Evolutionary conservation across 345 rosid species (phyloP).

Genomic region (Gossypioides kirkii): DNA sequence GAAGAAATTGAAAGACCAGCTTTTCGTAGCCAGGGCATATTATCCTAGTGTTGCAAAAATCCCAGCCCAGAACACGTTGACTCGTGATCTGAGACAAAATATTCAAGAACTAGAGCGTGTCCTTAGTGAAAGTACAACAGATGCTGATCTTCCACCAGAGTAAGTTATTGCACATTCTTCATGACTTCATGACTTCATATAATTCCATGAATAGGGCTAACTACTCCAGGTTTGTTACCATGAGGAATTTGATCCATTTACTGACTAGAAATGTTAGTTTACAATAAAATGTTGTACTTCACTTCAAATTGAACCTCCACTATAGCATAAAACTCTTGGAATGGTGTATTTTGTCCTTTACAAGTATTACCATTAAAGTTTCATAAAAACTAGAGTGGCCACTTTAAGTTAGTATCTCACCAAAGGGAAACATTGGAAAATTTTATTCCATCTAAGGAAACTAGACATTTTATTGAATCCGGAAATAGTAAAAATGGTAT

Average conservation of each 20-base stretch:
- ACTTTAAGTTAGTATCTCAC: neutral
- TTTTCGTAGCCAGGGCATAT: conserved; percentile 93
- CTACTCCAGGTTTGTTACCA: neutral
- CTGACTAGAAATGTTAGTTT: conserved; percentile 1
- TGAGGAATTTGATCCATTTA: neutral
- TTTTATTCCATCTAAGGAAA: neutral
- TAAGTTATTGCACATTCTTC: conserved; percentile 39
- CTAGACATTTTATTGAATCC: neutral
- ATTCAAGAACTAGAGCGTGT: conserved; percentile 58
- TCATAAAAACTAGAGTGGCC: neutral
- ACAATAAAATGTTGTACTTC: neutral
- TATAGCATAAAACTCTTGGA: neutral
- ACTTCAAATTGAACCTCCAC: neutral
- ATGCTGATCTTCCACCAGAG: conserved; percentile 68
- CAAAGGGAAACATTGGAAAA: neutral
- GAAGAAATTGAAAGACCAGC: conserved; percentile 39
- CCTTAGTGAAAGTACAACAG: neutral
- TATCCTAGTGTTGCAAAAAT: conserved; percentile 91
- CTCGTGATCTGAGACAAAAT: conserved; percentile 77
- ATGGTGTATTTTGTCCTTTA: neutral
- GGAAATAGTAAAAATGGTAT: neutral
- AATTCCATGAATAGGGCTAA: conserved; percentile 6
- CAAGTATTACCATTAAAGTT: neutral
- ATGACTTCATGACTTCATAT: neutral
- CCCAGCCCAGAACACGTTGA: conserved; percentile 60